These are phyloP conservation scores for Mrakia hoshinonis DNA, from an alignment of 768 basidiomycete species.

Conservation along the genomic window DNA sequence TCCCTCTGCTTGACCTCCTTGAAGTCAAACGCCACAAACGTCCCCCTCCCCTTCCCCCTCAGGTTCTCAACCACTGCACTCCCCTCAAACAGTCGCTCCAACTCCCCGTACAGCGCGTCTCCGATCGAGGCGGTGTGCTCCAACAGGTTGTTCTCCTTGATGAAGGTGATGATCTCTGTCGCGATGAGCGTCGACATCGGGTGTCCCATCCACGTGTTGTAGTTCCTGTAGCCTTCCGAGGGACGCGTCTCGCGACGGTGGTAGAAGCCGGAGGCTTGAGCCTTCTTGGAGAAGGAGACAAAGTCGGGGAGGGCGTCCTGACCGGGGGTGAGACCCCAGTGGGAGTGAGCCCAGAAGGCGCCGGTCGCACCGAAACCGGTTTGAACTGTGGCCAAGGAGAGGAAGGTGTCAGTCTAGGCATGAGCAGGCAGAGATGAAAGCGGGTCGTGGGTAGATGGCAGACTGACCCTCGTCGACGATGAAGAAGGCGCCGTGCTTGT, in stretches of 20 bases:
- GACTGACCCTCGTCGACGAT: conserved; percentile 40
- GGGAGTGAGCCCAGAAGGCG: conserved; percentile 46
- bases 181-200: conserved; percentile 43
- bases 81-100: conserved; percentile 31
- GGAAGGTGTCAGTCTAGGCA: neutral
- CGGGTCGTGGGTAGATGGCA: too few relatives aligned
- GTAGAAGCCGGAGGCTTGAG: conserved; percentile 35
- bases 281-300: conserved; percentile 41
- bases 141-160: conserved; percentile 41
- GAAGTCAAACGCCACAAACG: conserved; percentile 44
- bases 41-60: conserved; percentile 40
- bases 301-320: conserved; percentile 40
- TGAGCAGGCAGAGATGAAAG: neutral
- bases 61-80: conserved; percentile 30
- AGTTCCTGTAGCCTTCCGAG: conserved; percentile 39
- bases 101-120: conserved; percentile 32
- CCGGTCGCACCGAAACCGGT: conserved; percentile 46
- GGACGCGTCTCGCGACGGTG: conserved; percentile 42
- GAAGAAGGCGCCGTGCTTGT: conserved; percentile 43
- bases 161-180: conserved; percentile 40
- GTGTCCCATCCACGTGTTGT: conserved; percentile 36
- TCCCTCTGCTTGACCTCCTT: conserved; percentile 3
- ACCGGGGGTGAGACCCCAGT: conserved; percentile 40
- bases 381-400: conserved; percentile 39
- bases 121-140: conserved; percentile 40